Evolutionary conservation across 148 eudicot species (phyloP).

Genomic region (Rhododendron williamsianum): DNA sequence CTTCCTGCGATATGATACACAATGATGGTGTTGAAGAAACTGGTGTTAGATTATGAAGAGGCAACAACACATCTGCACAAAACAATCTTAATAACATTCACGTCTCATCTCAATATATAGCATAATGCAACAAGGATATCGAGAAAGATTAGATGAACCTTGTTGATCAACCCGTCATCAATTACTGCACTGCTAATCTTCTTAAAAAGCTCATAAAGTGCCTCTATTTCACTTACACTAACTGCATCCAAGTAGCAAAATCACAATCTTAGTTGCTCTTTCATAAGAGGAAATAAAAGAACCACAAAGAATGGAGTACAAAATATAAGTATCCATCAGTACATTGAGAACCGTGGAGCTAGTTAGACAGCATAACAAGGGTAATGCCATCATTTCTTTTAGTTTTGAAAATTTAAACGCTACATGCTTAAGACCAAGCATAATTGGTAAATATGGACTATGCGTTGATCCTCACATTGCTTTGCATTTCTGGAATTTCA

Average conservation of each 20-base stretch:
- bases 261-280: not conserved
- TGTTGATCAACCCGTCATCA: conserved; percentile 64
- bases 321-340: not conserved
- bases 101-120: not conserved
- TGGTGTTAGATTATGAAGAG: not conserved
- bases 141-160: conserved; percentile 27
- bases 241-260: conserved; percentile 30
- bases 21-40: not conserved
- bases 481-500: not conserved
- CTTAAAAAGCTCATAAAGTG: conserved; percentile 63
- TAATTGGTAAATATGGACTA: not conserved
- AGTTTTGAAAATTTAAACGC: not conserved
- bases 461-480: not conserved
- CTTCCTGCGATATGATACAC: conserved; percentile 42
- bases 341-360: not conserved
- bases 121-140: not conserved
- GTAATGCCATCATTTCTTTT: not conserved
- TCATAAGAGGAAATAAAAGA: conserved; percentile 1
- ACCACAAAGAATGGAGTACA: not conserved
- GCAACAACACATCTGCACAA: not conserved
- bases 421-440: not conserved
- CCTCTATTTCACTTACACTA: conserved; percentile 71
- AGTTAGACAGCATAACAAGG: not conserved
- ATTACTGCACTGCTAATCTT: conserved; percentile 67
- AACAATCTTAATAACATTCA: not conserved